Base-by-base conservation (phyloP, 1,284 basidiomycete genomes). In the Flammula alnicola region DNA sequence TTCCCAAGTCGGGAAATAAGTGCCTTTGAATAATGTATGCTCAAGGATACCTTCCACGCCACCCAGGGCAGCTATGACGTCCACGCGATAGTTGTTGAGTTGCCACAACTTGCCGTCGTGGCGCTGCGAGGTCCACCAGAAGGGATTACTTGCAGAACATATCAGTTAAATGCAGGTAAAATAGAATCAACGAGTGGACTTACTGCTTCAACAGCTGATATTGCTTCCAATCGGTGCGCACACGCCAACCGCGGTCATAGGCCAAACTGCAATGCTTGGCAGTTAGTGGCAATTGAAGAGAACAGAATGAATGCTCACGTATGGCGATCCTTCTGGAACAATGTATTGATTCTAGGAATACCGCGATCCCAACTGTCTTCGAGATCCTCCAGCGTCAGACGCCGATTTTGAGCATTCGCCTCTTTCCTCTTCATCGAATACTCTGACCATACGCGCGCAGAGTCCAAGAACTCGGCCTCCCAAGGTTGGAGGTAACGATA, bases 381-480 rank as follows among this genome's bases (percentile, higher is more conserved):
- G 17, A 98, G 78, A 77, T 98, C 95, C 67, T 98, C 95, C n/a
- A 98, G 78, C 1, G 95, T 98, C 39, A 98, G 77, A 19, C 97
- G 87, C 51, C 96, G 88, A 71, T 99, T 98, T 68, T 98, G 93
- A 2, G 96, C 95, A 57, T 95, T 96, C 16, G 96, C 97, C 68
- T 99, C 97, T 72, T 98, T 98, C 58, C 97, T 80, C 81, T 99
- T 99, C 92, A 98, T 93, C 0, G 97, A 97, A 69, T 99, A 99
- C 72, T 99, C 97, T 2, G 92, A 93, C 97, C 97, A 99, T 22
- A 99, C 97, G 57, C 97, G 93, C 31, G 95, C 95, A 4, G 94
- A 97, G 68, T 99, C 97, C 57, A 97, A 72, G 76, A 99, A 99
- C 70, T 99, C 97, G 1, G 96, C 93, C 68, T 98, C 95, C 97